Percentiles rank a stretch among this genome's conserved stretches.
Evolutionary conservation across 148 eudicot species (phyloP).

Genomic region (Vaccinium vitisidaea): DNA sequence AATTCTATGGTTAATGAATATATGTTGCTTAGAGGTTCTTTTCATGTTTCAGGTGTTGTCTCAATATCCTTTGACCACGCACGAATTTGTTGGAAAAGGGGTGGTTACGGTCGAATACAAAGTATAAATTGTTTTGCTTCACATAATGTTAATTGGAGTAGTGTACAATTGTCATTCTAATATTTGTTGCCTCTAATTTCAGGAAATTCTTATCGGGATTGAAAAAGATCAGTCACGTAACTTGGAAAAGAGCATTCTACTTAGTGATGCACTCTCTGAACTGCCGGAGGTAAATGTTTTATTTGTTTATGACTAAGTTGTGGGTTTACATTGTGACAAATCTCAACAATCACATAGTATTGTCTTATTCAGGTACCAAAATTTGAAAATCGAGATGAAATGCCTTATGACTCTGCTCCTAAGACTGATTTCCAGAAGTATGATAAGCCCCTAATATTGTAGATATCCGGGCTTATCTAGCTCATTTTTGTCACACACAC

Average conservation of each 20-base stretch:
- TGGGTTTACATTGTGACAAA: not conserved
- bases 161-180: not conserved
- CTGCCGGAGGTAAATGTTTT: conserved; percentile 20
- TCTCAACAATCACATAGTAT: not conserved
- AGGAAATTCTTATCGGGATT: conserved; percentile 21
- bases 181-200: not conserved
- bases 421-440: conserved; percentile 23
- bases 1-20: not conserved
- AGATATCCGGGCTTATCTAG: too few relatives aligned
- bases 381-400: conserved; percentile 24
- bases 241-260: conserved; percentile 17
- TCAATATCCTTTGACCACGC: conserved; percentile 36
- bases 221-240: conserved; percentile 13
- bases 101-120: conserved; percentile 21
- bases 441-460: too few relatives aligned
- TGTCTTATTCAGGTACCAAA: conserved; percentile 27
- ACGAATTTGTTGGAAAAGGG: conserved; percentile 26
- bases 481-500: too few relatives aligned
- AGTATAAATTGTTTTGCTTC: conserved; percentile 14
- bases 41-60: conserved; percentile 27
- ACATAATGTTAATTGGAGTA: not conserved
- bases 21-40: not conserved
- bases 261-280: conserved; percentile 34
- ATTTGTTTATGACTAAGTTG: too few relatives aligned
- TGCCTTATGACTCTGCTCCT: conserved; percentile 24